phyloP scores from a whole-genome alignment of 345 rosid genomes.

The Citropsis articulata region DNA sequence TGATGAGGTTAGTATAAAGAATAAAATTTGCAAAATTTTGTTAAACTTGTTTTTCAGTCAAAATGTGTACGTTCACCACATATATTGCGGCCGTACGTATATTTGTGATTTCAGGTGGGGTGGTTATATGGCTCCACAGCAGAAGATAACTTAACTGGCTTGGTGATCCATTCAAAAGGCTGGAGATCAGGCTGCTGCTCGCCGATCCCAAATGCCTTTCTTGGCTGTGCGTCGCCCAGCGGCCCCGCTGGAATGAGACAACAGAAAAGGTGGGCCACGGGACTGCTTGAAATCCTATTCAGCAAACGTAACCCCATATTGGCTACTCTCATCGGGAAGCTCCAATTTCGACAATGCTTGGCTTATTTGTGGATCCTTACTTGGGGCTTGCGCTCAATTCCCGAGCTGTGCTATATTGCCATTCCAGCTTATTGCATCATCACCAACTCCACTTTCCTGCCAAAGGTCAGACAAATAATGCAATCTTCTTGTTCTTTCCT shows the following conservation, averaged over 20 bases:
- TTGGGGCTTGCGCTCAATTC: constrained; percentile 51
- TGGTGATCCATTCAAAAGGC: constrained; percentile 49
- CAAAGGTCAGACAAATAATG: constrained; percentile 38
- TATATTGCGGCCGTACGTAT: background rate
- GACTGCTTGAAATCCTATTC: constrained; percentile 49
- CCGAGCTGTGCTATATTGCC: constrained; percentile 51
- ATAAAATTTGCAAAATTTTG: too few species aligned
- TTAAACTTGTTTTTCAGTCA: too few species aligned
- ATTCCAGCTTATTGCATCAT: constrained; percentile 67
- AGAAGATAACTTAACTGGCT: constrained; percentile 57
- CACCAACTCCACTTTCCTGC: constrained; percentile 54
- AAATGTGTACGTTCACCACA: too few species aligned
- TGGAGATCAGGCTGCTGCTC: constrained; percentile 35
- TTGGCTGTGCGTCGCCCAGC: constrained; percentile 46
- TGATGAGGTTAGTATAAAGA: constrained; percentile 20
- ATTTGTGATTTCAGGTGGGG: constrained; percentile 35
- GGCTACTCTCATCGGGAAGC: constrained; percentile 19
- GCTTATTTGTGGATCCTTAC: constrained; percentile 24
- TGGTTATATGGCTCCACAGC: constrained; percentile 60
- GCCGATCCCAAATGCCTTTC: constrained; percentile 51
- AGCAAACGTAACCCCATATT: constrained; percentile 37
- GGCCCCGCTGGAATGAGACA: constrained; percentile 47
- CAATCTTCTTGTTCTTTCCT: background rate
- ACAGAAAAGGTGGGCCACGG: constrained; percentile 61
- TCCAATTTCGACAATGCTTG: constrained; percentile 49